Evolutionary conservation across 2,329 filamentous ascomycete genomes (phyloP), one percentile per base, ranked within the genome.

Genomic region (Colletotrichum truncatum): DNA sequence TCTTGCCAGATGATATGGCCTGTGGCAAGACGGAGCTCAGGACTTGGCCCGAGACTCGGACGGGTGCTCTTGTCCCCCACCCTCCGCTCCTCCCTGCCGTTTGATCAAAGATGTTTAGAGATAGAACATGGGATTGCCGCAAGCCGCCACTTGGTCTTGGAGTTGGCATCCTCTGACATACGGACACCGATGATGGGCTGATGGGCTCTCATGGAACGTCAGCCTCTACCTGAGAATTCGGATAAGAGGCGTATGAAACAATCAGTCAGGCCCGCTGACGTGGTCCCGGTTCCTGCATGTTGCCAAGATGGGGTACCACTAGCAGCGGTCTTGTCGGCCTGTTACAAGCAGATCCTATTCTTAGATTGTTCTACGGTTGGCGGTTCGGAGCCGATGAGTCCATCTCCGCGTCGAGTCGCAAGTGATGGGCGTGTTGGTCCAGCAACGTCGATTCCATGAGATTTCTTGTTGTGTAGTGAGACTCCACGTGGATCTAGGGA

Each of bases 271-370:
- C 26, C 61, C 61, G 55, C 34, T 60, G 45, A 52, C 45, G 25
- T 30, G 61, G 61, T 9, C 34, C 39, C 38, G 61, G 54, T 52
- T 52, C 55, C 60, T 59, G 60, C 46, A 38, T 32, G 16, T 25
- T 30, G 46, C n/a, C 38, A 46, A 52, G 23, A n/a, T n/a, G n/a
- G n/a, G n/a, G n/a, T n/a, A n/a, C n/a, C n/a, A n/a, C n/a, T n/a
- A n/a, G 38, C 18, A 56, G 23, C 16, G 26, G 46, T 38, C 36
- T 43, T 53, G 8, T n/a, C 4, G 21, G 23, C 21, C 21, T 10
- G 7, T 23, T 10, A 11, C 6, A 10, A 12, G 43, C 39, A 14
- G 39, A 21, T 12, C 3, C 39, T 43, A 43, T 43, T 43, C 39
- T 43, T 43, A 25, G 39, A 43, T 0, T 8, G 39, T 10, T n/a